A percentile compares a stretch with the other conserved stretches of the same genome.
Evolutionary conservation across 2,329 filamentous ascomycete genomes (phyloP).

Genomic region (Stenocarpella maydis): DNA sequence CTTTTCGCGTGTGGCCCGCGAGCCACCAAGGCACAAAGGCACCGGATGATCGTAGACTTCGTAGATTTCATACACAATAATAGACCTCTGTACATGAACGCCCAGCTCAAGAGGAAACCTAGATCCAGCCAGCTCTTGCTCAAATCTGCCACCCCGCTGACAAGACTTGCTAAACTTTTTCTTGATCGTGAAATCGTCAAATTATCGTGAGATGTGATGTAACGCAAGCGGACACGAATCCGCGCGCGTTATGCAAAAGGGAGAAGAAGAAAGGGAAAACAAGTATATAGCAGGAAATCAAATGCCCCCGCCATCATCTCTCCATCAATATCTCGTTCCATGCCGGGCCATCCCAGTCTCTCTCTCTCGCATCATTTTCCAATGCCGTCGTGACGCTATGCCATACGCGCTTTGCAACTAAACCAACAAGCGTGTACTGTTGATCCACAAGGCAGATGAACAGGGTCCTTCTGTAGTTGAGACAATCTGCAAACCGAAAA

Average conservation of each 20-base stretch:
- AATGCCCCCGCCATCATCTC: slow-evolving; percentile 4
- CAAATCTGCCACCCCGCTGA: slow-evolving; percentile 1
- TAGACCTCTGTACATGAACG: slow-evolving; percentile 12
- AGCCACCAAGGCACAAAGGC: background rate
- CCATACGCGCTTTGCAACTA: background rate
- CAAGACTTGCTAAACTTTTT: slow-evolving; percentile 20
- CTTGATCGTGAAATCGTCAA: slow-evolving; percentile 26
- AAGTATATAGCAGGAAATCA: background rate
- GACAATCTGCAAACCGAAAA: background rate
- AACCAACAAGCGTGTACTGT: slow-evolving; percentile 25
- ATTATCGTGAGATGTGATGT: background rate
- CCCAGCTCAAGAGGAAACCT: background rate
- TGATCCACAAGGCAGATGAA: slow-evolving; percentile 12
- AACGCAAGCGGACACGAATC: background rate
- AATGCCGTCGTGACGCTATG: slow-evolving; percentile 2
- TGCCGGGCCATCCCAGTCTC: background rate
- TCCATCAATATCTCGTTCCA: background rate
- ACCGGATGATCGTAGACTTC: slow-evolving; percentile 4
- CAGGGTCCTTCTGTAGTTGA: background rate
- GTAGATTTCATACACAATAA: slow-evolving; percentile 4
- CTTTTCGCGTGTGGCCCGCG: background rate
- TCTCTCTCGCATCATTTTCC: background rate
- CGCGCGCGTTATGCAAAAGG: slow-evolving; percentile 14
- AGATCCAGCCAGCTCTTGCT: background rate
- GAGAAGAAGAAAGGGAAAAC: background rate